Percentiles rank a stretch among this genome's conserved stretches.
Evolutionary conservation across 192 early-diverging fungal species (phyloP).

Genomic region (Podila epicladia): DNA sequence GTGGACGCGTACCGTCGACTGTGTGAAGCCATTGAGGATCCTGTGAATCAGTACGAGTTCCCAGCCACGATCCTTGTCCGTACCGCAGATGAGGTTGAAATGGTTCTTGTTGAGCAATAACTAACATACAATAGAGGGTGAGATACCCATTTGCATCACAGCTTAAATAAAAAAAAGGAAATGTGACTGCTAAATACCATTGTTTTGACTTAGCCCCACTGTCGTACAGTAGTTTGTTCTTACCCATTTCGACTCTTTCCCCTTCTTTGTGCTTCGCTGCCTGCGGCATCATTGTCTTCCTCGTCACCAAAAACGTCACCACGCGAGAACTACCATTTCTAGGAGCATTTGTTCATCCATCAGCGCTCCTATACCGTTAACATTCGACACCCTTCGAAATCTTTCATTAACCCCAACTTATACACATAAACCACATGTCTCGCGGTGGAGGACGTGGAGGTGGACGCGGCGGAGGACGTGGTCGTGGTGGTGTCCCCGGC

Average conservation of each 20-base stretch:
- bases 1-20: conserved; percentile 68
- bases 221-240: neutral
- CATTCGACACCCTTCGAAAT: neutral
- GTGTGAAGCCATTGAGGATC: conserved; percentile 65
- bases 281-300: no score
- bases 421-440: conserved; percentile 23
- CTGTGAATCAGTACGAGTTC: conserved; percentile 68
- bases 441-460: conserved; percentile 47
- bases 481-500: conserved; percentile 22
- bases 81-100: conserved; percentile 80
- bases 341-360: no score
- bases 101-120: conserved; percentile 59
- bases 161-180: neutral
- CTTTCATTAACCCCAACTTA: neutral
- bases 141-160: neutral
- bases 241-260: neutral
- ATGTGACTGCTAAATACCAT: neutral
- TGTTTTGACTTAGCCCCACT: conserved; percentile 4
- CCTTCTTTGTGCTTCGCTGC: neutral
- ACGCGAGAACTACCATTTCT: no score
- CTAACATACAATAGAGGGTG: neutral
- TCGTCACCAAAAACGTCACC: no score
- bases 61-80: conserved; percentile 68
- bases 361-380: neutral
- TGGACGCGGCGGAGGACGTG: conserved; percentile 30